These are phyloP conservation scores for Scleromitrula shiraiana DNA, from an alignment of 2,329 filamentous ascomycete genomes.

Conservation along the genomic window DNA sequence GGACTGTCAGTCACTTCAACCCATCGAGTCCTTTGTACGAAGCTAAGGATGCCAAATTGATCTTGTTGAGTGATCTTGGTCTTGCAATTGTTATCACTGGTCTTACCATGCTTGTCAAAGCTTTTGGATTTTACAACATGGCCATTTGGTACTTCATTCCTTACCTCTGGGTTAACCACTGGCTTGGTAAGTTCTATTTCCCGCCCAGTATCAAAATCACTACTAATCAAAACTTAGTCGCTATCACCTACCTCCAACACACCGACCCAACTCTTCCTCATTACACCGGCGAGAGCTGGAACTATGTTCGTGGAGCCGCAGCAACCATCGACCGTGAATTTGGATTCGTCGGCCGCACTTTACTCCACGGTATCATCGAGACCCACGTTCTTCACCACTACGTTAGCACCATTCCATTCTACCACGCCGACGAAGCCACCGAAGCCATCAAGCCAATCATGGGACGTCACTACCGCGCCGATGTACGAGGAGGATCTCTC, in stretches of 20 bases:
- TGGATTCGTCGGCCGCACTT: slow-evolving; percentile 71
- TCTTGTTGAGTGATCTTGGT: slow-evolving; percentile 80
- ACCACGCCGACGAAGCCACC: slow-evolving; percentile 87
- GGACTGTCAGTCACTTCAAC: slow-evolving; percentile 92
- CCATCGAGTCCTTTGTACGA: slow-evolving; percentile 85
- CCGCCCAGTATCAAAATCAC: background rate
- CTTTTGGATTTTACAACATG: slow-evolving; percentile 78
- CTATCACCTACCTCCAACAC: slow-evolving; percentile 96
- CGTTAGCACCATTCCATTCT: slow-evolving; percentile 91
- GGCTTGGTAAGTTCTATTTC: slow-evolving; percentile 67
- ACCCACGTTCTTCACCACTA: slow-evolving; percentile 95
- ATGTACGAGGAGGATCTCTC: slow-evolving; percentile 64
- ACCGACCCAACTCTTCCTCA: slow-evolving; percentile 91
- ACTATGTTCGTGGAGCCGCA: slow-evolving; percentile 84
- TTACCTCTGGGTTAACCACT: slow-evolving; percentile 98
- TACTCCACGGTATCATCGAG: slow-evolving; percentile 8
- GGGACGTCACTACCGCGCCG: slow-evolving; percentile 88
- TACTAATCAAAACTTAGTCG: slow-evolving; percentile 49
- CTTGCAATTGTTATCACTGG: slow-evolving; percentile 52
- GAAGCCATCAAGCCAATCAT: slow-evolving; percentile 93
- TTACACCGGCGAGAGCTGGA: slow-evolving; percentile 82
- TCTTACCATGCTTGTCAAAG: slow-evolving; percentile 57
- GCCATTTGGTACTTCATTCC: slow-evolving; percentile 91
- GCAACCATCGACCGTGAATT: slow-evolving; percentile 97
- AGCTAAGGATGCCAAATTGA: slow-evolving; percentile 79